phyloP scores from a whole-genome alignment of 2,329 filamentous ascomycete species.

The Mollisiaceae sp. region DNA sequence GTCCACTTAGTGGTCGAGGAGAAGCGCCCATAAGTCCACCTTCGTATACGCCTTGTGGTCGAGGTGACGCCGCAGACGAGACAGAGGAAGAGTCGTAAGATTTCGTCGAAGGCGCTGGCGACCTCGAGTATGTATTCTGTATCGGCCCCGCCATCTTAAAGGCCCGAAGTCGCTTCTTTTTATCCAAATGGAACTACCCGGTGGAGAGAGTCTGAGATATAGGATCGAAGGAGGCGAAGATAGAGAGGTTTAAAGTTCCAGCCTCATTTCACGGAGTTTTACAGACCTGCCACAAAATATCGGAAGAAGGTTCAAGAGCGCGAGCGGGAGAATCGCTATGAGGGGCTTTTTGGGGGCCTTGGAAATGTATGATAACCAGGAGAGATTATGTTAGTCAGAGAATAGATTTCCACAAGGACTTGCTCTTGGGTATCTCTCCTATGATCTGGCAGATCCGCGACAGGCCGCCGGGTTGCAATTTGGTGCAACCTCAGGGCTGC shows the following conservation, averaged over 20 bases:
- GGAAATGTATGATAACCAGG: conserved; percentile 20
- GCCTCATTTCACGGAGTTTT: conserved; percentile 34
- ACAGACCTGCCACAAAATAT: conserved; percentile 19
- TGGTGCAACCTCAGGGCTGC: conserved; percentile 38
- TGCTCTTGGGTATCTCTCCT: conserved; percentile 24
- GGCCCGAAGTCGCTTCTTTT: conserved; percentile 26
- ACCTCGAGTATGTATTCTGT: conserved; percentile 64
- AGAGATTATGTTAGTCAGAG: conserved; percentile 31
- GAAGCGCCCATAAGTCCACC: conserved; percentile 58
- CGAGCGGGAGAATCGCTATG: conserved; percentile 8
- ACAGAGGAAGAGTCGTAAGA: conserved; percentile 70
- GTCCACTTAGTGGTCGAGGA: conserved; percentile 54
- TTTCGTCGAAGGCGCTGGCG: conserved; percentile 64
- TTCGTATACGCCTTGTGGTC: conserved; percentile 57
- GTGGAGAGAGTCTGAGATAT: conserved; percentile 28
- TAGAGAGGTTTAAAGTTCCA: conserved; percentile 26
- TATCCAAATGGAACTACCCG: conserved; percentile 29
- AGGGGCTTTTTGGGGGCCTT: conserved; percentile 13
- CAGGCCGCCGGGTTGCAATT: conserved; percentile 34
- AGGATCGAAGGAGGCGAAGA: conserved; percentile 25
- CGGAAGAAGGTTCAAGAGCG: conserved; percentile 14
- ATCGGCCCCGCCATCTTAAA: conserved; percentile 58
- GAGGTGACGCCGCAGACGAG: conserved; percentile 65
- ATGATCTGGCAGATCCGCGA: conserved; percentile 36
- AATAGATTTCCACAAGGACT: conserved; percentile 16